Percentiles rank a stretch among this genome's conserved stretches.
Conservation (phyloP, 805 yeast genomes). For the Metschnikowia santaceciliae region DNA sequence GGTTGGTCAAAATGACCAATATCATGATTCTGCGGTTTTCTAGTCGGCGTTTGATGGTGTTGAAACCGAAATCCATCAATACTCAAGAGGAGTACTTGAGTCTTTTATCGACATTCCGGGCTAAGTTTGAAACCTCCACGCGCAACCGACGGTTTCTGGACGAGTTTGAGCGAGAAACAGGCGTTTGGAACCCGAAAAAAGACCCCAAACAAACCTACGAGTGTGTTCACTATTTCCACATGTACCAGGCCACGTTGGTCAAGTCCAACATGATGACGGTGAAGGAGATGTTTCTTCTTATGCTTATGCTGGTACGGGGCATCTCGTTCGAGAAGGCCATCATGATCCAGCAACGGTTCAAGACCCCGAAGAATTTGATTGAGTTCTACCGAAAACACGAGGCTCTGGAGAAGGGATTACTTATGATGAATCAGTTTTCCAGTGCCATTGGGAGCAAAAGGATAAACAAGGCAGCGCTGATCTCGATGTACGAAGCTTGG, state of each 20-base stretch:
- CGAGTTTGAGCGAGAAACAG: not conserved
- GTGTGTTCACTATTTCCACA: conserved; percentile 32
- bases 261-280: conserved; percentile 70
- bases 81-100: conserved; percentile 49
- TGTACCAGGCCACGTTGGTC: conserved; percentile 62
- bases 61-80: conserved; percentile 47
- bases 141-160: not conserved
- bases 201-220: conserved; percentile 22
- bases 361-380: conserved; percentile 64
- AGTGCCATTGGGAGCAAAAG: conserved; percentile 49
- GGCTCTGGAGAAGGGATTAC: conserved; percentile 19
- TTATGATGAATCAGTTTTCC: conserved; percentile 28
- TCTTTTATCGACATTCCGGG: conserved; percentile 40
- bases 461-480: conserved; percentile 49
- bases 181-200: not conserved
- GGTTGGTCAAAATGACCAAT: conserved; percentile 48
- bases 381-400: conserved; percentile 39
- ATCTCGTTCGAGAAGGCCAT: conserved; percentile 82
- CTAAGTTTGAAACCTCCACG: conserved; percentile 35
- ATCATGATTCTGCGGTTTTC: conserved; percentile 39
- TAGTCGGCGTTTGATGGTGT: conserved; percentile 41
- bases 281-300: conserved; percentile 66
- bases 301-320: conserved; percentile 79
- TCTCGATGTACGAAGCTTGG: conserved; percentile 55
- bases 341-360: conserved; percentile 63